These are phyloP conservation scores for Penicillium verrucosum DNA, from an alignment of 2,329 filamentous ascomycete genomes.

Conservation along the genomic window DNA sequence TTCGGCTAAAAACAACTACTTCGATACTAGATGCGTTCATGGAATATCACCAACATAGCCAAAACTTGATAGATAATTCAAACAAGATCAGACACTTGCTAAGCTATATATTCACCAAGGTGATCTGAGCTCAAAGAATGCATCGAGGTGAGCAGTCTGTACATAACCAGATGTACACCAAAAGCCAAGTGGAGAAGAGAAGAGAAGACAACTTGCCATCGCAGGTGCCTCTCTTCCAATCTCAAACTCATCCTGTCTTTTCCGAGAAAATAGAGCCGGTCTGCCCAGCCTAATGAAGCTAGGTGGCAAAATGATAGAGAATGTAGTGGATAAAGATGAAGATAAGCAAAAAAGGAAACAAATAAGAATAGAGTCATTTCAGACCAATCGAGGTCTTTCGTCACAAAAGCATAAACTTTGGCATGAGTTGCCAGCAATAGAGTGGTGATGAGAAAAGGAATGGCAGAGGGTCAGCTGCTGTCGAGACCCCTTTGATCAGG, in stretches of 20 bases:
- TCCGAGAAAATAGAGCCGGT: conserved; percentile 5
- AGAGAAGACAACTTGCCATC: conserved; percentile 1
- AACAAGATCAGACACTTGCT: conserved; percentile 3
- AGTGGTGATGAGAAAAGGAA: conserved; percentile 11
- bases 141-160: conserved; percentile 11
- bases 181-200: conserved; percentile 10
- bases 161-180: conserved; percentile 27
- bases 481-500: background rate
- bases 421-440: conserved; percentile 7
- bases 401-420: conserved; percentile 14
- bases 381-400: conserved; percentile 23
- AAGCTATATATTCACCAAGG: conserved; percentile 16
- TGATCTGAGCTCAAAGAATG: conserved; percentile 1
- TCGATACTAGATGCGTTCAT: background rate
- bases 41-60: conserved; percentile 4
- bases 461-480: conserved; percentile 1
- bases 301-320: conserved; percentile 1
- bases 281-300: background rate
- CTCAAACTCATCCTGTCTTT: background rate
- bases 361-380: conserved; percentile 20
- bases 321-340: conserved; percentile 1
- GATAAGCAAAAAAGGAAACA: background rate
- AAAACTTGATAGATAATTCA: background rate
- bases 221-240: conserved; percentile 1
- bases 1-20: background rate